Conservation (phyloP, 2,329 filamentous ascomycete species). For the Fusarium pseudocircinatum region DNA sequence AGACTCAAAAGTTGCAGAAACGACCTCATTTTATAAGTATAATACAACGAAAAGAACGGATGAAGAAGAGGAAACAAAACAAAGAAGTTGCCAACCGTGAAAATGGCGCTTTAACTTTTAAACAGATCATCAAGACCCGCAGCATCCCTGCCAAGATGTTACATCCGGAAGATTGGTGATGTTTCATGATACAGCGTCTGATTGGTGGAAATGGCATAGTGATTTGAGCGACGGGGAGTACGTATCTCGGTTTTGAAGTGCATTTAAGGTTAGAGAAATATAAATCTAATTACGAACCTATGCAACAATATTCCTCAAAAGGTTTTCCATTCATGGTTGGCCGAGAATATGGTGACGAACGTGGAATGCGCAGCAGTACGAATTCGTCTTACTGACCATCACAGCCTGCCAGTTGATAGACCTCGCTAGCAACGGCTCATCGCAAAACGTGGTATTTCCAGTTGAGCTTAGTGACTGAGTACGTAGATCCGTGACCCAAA, state of each 20-base stretch:
- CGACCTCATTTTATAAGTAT: background rate
- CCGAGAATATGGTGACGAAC: background rate
- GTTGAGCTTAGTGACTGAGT: rapidly evolving
- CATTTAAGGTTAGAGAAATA: background rate
- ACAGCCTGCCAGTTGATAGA: background rate
- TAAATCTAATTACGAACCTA: rapidly evolving
- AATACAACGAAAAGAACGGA: background rate
- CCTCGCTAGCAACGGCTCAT: no score
- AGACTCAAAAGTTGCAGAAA: background rate
- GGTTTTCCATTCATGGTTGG: rapidly evolving
- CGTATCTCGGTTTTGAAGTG: no score
- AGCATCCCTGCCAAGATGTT: background rate
- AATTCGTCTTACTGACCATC: background rate
- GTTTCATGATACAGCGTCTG: background rate
- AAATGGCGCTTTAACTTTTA: background rate
- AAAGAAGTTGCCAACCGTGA: rapidly evolving
- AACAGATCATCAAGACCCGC: background rate
- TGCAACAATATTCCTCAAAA: rapidly evolving
- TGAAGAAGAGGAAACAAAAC: background rate
- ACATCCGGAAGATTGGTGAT: background rate
- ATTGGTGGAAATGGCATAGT: background rate
- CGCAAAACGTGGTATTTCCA: background rate
- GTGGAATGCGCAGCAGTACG: background rate
- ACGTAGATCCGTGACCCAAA: rapidly evolving
- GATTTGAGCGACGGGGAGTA: no score